Percentiles rank a stretch among this genome's conserved stretches.
Conservation (phyloP, 257 asterid genomes). For the Sherardia arvensis region DNA sequence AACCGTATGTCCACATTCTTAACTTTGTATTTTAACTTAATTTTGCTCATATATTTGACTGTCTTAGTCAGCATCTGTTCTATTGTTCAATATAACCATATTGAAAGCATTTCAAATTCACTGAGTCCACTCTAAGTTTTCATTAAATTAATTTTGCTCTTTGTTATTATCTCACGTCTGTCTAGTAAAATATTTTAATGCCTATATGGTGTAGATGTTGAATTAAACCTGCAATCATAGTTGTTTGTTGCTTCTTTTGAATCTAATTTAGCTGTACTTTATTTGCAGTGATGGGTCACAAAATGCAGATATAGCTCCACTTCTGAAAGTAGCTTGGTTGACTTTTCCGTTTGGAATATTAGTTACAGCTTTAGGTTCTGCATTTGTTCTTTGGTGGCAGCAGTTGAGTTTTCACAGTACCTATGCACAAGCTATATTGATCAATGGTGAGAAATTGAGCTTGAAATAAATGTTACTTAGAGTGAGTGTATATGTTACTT, state of each 20-base stretch:
- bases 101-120: background rate
- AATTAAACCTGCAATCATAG: constrained; percentile 1
- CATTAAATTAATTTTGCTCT: background rate
- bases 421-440: constrained; percentile 81
- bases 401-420: constrained; percentile 55
- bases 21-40: background rate
- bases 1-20: constrained; percentile 40
- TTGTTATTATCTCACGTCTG: background rate
- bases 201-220: background rate
- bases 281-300: constrained; percentile 55
- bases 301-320: constrained; percentile 48
- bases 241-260: background rate
- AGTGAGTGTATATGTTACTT: background rate
- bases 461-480: background rate
- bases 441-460: constrained; percentile 38
- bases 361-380: constrained; percentile 47
- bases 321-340: constrained; percentile 88
- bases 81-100: background rate
- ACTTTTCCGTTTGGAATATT: constrained; percentile 67
- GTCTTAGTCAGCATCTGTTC: background rate
- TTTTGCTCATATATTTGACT: background rate
- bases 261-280: background rate
- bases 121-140: too few species aligned
- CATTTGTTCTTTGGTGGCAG: constrained; percentile 85
- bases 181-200: background rate